Percentiles rank a stretch among this genome's conserved stretches.
Conservation (phyloP, 495 filamentous ascomycete species). For the Astrocystis sublimbata region DNA sequence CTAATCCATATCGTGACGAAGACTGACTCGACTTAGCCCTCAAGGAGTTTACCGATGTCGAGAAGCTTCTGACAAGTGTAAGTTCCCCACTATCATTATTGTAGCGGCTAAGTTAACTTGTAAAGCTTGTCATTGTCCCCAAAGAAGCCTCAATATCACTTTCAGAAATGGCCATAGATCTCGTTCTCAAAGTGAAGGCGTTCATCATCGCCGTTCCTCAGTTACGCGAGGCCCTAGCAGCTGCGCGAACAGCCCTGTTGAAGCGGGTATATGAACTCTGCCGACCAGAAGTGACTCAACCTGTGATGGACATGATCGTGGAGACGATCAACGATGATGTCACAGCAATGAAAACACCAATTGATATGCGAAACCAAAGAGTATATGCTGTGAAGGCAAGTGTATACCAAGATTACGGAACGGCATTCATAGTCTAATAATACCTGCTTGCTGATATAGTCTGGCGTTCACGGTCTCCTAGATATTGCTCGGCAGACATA, state of each 20-base stretch:
- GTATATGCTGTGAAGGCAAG: slow-evolving; percentile 86
- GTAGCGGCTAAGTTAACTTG: slow-evolving; percentile 24
- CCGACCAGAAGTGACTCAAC: slow-evolving; percentile 56
- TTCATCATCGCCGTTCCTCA: slow-evolving; percentile 68
- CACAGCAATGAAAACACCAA: slow-evolving; percentile 71
- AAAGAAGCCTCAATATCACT: slow-evolving; percentile 63
- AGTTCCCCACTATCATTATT: slow-evolving; percentile 13
- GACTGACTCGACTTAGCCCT: slow-evolving; percentile 51
- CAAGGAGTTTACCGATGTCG: slow-evolving; percentile 71
- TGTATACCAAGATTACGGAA: not conserved
- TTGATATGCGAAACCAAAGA: slow-evolving; percentile 88
- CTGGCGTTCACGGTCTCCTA: slow-evolving; percentile 80
- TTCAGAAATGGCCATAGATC: slow-evolving; percentile 78
- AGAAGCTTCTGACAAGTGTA: slow-evolving; percentile 65
- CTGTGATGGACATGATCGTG: slow-evolving; percentile 65
- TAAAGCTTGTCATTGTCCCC: slow-evolving; percentile 43
- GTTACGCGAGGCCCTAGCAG: slow-evolving; percentile 66
- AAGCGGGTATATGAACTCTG: slow-evolving; percentile 68
- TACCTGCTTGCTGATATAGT: too few relatives aligned
- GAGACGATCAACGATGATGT: slow-evolving; percentile 79
- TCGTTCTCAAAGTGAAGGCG: slow-evolving; percentile 83
- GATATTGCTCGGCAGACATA: slow-evolving; percentile 86
- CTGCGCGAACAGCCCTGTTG: slow-evolving; percentile 66
- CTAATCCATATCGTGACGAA: not conserved
- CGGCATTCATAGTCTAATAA: slow-evolving; percentile 1